Evolutionary conservation across 108 stramenopile genomes (phyloP).

Genomic region (Stephanodiscus minutulus): DNA sequence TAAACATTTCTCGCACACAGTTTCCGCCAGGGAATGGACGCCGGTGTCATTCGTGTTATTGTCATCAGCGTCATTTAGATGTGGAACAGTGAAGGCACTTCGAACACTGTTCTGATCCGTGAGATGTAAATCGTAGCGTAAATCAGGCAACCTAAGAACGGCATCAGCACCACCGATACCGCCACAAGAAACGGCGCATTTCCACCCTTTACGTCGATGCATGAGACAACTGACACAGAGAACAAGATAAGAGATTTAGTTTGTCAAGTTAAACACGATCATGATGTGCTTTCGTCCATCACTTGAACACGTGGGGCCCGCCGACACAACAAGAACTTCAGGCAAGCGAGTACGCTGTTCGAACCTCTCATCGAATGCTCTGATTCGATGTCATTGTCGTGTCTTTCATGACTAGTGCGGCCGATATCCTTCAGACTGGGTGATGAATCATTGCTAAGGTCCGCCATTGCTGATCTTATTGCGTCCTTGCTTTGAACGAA

Average conservation of each 20-base stretch:
- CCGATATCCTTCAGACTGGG: background rate
- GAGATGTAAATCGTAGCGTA: no score
- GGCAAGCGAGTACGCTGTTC: background rate
- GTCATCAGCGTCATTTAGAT: no score
- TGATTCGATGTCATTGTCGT: background rate
- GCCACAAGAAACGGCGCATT: background rate
- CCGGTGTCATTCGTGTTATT: no score
- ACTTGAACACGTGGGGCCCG: background rate
- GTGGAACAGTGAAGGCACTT: no score
- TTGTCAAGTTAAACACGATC: background rate
- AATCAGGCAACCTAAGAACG: no score
- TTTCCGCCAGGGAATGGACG: no score
- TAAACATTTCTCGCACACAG: no score
- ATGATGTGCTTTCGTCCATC: background rate
- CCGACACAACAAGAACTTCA: background rate
- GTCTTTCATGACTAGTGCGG: background rate
- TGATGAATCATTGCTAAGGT: background rate
- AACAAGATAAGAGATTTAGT: background rate
- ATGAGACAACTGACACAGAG: background rate
- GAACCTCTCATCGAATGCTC: background rate
- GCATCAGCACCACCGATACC: no score
- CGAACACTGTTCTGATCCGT: no score
- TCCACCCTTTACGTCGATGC: background rate
- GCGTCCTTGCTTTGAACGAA: slow-evolving; percentile 22
- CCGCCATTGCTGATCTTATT: slow-evolving; percentile 4